phyloP scores from a whole-genome alignment of 345 rosid species.

The Corymbia maculata region DNA sequence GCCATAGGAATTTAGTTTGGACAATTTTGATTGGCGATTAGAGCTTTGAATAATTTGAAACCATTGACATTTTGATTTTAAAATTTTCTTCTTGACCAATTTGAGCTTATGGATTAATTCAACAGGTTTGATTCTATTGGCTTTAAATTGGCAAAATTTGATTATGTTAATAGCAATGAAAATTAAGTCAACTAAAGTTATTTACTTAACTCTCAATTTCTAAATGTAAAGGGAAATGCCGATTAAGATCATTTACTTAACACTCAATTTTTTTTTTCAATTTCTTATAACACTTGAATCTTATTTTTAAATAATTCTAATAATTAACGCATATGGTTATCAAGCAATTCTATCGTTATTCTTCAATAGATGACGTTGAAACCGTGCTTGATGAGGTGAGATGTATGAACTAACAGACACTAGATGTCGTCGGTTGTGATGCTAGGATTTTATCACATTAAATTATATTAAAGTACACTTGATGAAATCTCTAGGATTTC shows the following conservation, averaged over 20 bases:
- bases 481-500: background rate
- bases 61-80: background rate
- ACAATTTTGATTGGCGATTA: background rate
- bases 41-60: background rate
- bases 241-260: background rate
- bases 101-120: background rate
- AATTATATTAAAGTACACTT: background rate
- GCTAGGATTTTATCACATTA: background rate
- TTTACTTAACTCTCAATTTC: background rate
- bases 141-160: background rate
- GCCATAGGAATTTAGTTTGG: background rate
- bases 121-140: background rate
- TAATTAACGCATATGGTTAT: background rate
- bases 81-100: background rate
- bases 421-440: background rate
- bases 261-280: background rate
- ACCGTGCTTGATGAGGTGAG: background rate
- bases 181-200: background rate
- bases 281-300: background rate
- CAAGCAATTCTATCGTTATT: background rate
- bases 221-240: background rate
- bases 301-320: background rate
- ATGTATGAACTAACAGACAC: background rate
- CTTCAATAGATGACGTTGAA: background rate
- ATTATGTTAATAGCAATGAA: background rate